Evolutionary conservation across 1,284 basidiomycete species (phyloP), one percentile per base, ranked within the genome.

Genomic region (Cryptococcus wingfieldii): DNA sequence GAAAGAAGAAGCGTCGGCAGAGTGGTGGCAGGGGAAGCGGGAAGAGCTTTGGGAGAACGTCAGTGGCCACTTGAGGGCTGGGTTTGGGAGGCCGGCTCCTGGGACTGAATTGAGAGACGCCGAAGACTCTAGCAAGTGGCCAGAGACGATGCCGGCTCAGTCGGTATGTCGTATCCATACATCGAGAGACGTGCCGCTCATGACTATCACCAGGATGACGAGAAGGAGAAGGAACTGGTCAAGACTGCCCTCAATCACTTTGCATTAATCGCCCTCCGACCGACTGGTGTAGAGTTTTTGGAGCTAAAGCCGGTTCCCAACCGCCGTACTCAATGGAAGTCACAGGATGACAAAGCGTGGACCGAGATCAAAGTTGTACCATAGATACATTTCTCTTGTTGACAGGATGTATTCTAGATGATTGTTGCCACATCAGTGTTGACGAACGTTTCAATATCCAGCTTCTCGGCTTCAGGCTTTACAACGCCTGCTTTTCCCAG

Each of bases 401-500:
- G 10, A 50, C 38, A 51, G 13, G 49, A 42, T 37, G 23, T 34
- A 53, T 38, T 31, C 27, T 46, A 82, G 10, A 76, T 64, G 27
- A 84, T 64, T 59, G 69, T 76, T 3, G 80, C 82, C 7, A 85
- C 77, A 16, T 80, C 77, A 5, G 75, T 78, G 65, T 86, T 80
- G 34, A 90, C 83, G 71, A 90, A 90, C 43, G 81, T 69, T 6
- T 75, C 75, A 16, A 86, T 70, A 37, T 83, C 70, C 77, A 86
- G 88, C 0, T 83, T 84, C 19, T 76, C 80, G 43, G 79, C 80
- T 2, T 85, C 83, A 3, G 77, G 71, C 64, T 81, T 81, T 50
- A 91, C 81, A 10, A 90, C 87, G 6, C 88, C 87, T 2, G 89
- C 88, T 64, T 86, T 84, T 60, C 84, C 83, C 16, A 91, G 80